Evolutionary conservation across 108 stramenopile species (phyloP).

Genomic region (Mayamaea pseudoterrestris): DNA sequence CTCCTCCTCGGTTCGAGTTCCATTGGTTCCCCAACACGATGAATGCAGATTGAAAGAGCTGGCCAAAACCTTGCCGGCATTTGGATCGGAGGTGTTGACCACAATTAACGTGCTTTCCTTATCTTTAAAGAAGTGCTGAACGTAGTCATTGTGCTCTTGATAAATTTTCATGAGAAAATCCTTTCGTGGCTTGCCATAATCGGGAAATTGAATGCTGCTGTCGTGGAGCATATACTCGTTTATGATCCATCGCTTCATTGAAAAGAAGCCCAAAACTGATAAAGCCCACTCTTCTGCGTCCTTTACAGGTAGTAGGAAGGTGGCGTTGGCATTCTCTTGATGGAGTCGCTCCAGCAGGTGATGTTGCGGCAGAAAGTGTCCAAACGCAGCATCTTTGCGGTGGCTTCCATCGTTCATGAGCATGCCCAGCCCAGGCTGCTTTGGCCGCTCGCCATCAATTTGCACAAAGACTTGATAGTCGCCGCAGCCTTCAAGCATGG

Average conservation of each 20-base stretch:
- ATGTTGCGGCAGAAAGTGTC: conserved; percentile 25
- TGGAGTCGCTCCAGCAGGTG: conserved; percentile 12
- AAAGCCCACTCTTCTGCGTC: conserved; percentile 7
- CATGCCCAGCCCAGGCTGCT: no score
- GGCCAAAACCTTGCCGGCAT: conserved; percentile 10
- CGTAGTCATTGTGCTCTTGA: conserved; percentile 1
- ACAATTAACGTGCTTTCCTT: conserved; percentile 14
- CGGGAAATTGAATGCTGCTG: background rate
- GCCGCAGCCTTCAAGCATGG: no score
- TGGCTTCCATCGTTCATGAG: no score
- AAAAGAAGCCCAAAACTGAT: conserved; percentile 17
- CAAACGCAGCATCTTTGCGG: no score
- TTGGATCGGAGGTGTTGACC: conserved; percentile 9
- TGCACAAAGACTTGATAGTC: conserved; percentile 15
- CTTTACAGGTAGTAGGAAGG: conserved; percentile 15
- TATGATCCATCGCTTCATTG: conserved; percentile 11
- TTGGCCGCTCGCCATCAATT: conserved; percentile 23
- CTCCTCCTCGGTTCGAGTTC: no score
- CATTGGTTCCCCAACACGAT: conserved; percentile 17
- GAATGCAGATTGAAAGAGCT: conserved; percentile 7
- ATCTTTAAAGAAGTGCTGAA: background rate
- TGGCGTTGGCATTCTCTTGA: conserved; percentile 13
- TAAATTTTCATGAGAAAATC: background rate
- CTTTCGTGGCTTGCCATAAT: background rate
- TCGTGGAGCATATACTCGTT: background rate